Evolutionary conservation across 1,139 yeast genomes (phyloP), one percentile per base, ranked within the genome.

Genomic region (Scheffersomyces lignicola): DNA sequence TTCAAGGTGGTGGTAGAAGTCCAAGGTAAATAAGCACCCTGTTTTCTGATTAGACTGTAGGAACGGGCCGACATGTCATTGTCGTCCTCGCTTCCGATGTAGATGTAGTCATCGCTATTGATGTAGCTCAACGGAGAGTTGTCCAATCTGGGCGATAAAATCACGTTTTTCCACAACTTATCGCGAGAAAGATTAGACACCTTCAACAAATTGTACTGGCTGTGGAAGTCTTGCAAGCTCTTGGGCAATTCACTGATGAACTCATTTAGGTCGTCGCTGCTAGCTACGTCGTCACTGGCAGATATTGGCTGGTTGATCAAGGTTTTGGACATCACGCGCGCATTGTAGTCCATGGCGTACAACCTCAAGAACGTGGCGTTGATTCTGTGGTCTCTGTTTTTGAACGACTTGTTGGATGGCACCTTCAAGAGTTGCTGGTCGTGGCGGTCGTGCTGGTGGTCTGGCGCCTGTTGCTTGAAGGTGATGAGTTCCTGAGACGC

Each of bases 151-250:
- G 78, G 78, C 5, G 63, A 62, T 26, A 76, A 58, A 3, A 73
- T 60, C n/a, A 73, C 72, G 29, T 58, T 58, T 37, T 63, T 60
- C 80, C 80, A 76, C 28, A 76, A 54, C 45, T 75, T 76, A 32
- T 69, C 73, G 48, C 61, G 58, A 4, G 74, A 56, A 50, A 56
- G 35, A 16, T 59, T 49, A 4, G 76, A 70, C 13, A 73, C 49
- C 18, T 58, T 57, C 36, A 50, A 52, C 24, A 62, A 46, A 39
- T 62, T 56, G 37, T 58, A 41, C 14, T 45, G 33, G 18, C 45
- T 39, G 44, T 66, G 71, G 44, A 64, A 64, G 10, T 44, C n/a
- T 42, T 25, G 40, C 45, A 23, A 60, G 49, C 11, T 47, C 45
- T 32, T 64, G 62, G 26, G 43, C 44, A 5, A 25, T 21, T 21